Evolutionary conservation across 305 asterid genomes (phyloP).

Genomic region (Solanum aculeatissimum): DNA sequence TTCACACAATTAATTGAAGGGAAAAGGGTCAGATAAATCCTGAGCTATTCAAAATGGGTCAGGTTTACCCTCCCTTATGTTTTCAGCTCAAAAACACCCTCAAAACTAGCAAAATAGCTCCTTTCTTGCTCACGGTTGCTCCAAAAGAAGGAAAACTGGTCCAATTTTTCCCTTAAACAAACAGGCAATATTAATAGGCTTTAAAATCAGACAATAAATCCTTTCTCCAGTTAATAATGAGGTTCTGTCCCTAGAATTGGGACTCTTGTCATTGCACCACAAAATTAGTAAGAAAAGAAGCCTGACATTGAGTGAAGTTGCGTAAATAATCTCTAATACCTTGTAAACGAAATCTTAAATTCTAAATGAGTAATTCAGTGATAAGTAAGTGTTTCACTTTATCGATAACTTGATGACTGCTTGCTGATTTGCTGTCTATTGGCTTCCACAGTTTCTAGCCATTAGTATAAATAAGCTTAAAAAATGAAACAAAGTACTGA

Average conservation of each 20-base stretch:
- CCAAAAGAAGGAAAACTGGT: not conserved
- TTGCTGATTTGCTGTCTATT: not conserved
- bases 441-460: not conserved
- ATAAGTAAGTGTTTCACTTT: not conserved
- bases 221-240: not conserved
- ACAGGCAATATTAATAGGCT: not conserved
- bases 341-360: not conserved
- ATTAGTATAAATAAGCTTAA: not conserved
- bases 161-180: not conserved
- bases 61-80: too few relatives aligned
- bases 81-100: too few relatives aligned
- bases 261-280: not conserved
- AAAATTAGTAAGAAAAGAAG: not conserved
- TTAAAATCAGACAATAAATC: not conserved
- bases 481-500: not conserved
- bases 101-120: too few relatives aligned
- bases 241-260: not conserved
- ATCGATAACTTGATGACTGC: not conserved
- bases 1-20: not conserved
- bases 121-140: too few relatives aligned
- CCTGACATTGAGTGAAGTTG: not conserved
- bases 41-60: too few relatives aligned
- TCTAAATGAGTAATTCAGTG: not conserved
- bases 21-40: too few relatives aligned
- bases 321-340: not conserved